Evolutionary conservation across 1,139 yeast genomes (phyloP).

Genomic region (Candida glucosophila): DNA sequence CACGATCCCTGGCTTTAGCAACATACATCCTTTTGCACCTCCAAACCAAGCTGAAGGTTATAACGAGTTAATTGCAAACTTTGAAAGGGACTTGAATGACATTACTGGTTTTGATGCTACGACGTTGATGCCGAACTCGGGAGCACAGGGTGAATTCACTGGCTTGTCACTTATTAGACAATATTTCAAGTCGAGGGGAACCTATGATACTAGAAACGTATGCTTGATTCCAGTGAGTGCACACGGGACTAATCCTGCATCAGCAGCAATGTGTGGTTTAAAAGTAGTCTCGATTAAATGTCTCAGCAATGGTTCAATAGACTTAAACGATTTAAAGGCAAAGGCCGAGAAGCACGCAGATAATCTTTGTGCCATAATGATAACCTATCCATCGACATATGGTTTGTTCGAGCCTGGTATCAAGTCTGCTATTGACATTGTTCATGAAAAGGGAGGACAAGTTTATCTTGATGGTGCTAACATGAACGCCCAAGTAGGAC

Average conservation of each 20-base stretch:
- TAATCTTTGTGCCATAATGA: constrained; percentile 83
- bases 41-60: constrained; percentile 81
- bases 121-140: constrained; percentile 92
- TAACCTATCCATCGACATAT: constrained; percentile 94
- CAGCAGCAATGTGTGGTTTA: constrained; percentile 95
- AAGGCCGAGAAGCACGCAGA: constrained; percentile 68
- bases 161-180: constrained; percentile 83
- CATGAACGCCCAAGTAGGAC: constrained; percentile 98
- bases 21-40: constrained; percentile 91
- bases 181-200: constrained; percentile 67
- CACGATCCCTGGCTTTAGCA: constrained; percentile 87
- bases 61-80: constrained; percentile 59
- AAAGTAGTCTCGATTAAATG: constrained; percentile 92
- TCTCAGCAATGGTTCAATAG: constrained; percentile 75
- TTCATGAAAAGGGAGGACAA: constrained; percentile 85
- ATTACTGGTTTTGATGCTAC: constrained; percentile 95
- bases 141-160: constrained; percentile 97
- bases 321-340: constrained; percentile 60
- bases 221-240: constrained; percentile 96
- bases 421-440: constrained; percentile 71
- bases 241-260: constrained; percentile 97
- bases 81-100: constrained; percentile 78
- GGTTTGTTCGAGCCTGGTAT: constrained; percentile 94
- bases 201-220: constrained; percentile 60
- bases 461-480: constrained; percentile 98